phyloP scores from a whole-genome alignment of 352 stramenopile genomes.

The Thalassiosira ordinaria region DNA sequence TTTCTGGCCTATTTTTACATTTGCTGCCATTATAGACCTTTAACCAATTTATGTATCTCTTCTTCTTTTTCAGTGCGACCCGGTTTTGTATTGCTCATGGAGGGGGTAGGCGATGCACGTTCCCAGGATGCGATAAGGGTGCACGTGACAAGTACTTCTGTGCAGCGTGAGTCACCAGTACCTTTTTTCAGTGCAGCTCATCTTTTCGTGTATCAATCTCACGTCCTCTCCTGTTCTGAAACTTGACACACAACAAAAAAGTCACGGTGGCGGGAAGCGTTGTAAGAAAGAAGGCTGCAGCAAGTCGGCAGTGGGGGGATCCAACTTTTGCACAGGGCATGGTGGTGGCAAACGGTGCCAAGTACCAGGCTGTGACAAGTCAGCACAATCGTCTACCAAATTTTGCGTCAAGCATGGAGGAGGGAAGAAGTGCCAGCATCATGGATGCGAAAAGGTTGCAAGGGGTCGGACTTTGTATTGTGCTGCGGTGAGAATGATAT shows the following conservation, averaged over 20 bases:
- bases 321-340: conserved; percentile 88
- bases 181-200: too few species aligned
- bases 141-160: conserved; percentile 89
- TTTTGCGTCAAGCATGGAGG: conserved; percentile 91
- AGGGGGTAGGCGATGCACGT: conserved; percentile 88
- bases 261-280: conserved; percentile 87
- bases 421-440: conserved; percentile 86
- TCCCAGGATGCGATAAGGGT: conserved; percentile 89
- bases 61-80: conserved; percentile 58
- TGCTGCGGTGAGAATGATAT: conserved; percentile 59
- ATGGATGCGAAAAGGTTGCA: conserved; percentile 81
- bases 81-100: conserved; percentile 90
- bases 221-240: background rate
- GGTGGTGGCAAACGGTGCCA: conserved; percentile 85
- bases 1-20: too few species aligned
- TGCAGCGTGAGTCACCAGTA: conserved; percentile 75
- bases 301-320: conserved; percentile 89
- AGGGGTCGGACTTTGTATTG: conserved; percentile 85
- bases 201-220: conserved; percentile 9
- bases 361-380: conserved; percentile 86
- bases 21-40: too few species aligned
- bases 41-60: background rate
- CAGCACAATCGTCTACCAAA: conserved; percentile 87
- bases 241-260: conserved; percentile 18
- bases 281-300: conserved; percentile 85